These are phyloP conservation scores for Eragrostis curvula DNA, from an alignment of 176 grass and related monocot genomes.

Conservation along the genomic window DNA sequence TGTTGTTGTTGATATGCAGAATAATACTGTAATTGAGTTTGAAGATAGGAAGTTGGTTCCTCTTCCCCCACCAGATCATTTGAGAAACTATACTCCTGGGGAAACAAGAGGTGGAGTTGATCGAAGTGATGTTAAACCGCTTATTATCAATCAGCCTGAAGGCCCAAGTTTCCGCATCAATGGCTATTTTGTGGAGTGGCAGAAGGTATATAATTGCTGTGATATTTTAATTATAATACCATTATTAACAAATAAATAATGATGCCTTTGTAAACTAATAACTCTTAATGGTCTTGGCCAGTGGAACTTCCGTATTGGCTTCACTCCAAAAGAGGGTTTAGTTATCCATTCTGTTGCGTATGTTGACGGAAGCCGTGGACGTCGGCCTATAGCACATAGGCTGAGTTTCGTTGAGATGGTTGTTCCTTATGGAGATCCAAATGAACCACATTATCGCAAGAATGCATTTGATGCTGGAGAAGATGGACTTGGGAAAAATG, in stretches of 20 bases:
- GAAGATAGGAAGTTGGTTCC: constrained; percentile 97
- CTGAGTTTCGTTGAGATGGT: constrained; percentile 99
- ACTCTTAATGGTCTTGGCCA: constrained; percentile 41
- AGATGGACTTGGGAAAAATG: constrained; percentile 98
- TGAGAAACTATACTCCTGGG: constrained; percentile 98
- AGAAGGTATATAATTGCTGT: constrained; percentile 66
- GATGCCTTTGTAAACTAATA: not conserved
- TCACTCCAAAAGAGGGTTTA: constrained; percentile 96
- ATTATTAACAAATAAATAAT: not conserved
- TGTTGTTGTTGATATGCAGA: constrained; percentile 95
- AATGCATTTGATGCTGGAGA: constrained; percentile 99
- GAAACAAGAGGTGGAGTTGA: constrained; percentile 96
- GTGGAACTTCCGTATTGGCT: constrained; percentile 99
- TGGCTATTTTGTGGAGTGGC: constrained; percentile 98
- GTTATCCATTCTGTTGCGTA: constrained; percentile 97
- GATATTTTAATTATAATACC: constrained; percentile 4
- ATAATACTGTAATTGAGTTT: constrained; percentile 89
- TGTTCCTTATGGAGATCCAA: constrained; percentile 99
- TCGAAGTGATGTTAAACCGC: constrained; percentile 92
- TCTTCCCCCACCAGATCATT: constrained; percentile 85
- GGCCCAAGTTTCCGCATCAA: constrained; percentile 98
- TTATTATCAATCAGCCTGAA: constrained; percentile 92
- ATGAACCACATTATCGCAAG: constrained; percentile 97
- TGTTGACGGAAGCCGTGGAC: constrained; percentile 92
- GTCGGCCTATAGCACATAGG: constrained; percentile 88